Conservation (phyloP, 371 early-diverging fungal genomes). For the Mortierella sp. region DNA sequence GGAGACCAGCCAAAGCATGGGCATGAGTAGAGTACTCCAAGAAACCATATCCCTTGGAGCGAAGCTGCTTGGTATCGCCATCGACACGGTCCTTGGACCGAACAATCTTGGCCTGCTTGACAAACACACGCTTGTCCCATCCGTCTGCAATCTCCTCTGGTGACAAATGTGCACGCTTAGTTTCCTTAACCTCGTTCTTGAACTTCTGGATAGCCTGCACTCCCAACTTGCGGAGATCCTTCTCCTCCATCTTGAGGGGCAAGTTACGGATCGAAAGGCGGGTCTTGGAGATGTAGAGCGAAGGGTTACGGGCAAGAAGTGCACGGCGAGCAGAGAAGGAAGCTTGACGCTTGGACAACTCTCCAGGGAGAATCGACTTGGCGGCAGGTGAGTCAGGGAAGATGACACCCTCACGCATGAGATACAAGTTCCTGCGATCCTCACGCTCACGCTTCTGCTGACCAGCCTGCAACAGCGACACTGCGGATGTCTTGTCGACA, state of each 20-base stretch:
- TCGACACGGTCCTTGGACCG: slow-evolving; percentile 86
- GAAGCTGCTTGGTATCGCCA: slow-evolving; percentile 69
- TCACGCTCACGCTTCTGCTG: slow-evolving; percentile 73
- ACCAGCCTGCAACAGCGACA: slow-evolving; percentile 75
- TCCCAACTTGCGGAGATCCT: slow-evolving; percentile 74
- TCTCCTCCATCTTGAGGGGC: slow-evolving; percentile 81
- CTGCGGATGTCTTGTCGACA: slow-evolving; percentile 82
- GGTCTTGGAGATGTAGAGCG: slow-evolving; percentile 89
- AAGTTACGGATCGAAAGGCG: slow-evolving; percentile 91
- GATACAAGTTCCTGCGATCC: slow-evolving; percentile 88
- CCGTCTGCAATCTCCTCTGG: slow-evolving; percentile 81
- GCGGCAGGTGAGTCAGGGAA: slow-evolving; percentile 91
- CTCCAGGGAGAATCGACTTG: slow-evolving; percentile 74
- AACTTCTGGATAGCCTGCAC: slow-evolving; percentile 80
- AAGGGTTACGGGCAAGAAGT: slow-evolving; percentile 85
- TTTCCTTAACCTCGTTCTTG: slow-evolving; percentile 84
- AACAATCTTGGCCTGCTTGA: slow-evolving; percentile 90
- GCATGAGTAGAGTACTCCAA: slow-evolving; percentile 90
- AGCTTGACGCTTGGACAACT: slow-evolving; percentile 83
- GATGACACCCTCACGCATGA: slow-evolving; percentile 82
- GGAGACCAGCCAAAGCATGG: slow-evolving; percentile 92
- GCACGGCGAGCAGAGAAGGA: slow-evolving; percentile 86
- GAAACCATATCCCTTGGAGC: slow-evolving; percentile 94
- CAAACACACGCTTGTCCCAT: slow-evolving; percentile 77
- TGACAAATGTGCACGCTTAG: slow-evolving; percentile 77